Percentiles rank a stretch among this genome's conserved stretches.
Conservation (phyloP, 2,329 filamentous ascomycete genomes). For the Nothomitra cinnamomea region DNA sequence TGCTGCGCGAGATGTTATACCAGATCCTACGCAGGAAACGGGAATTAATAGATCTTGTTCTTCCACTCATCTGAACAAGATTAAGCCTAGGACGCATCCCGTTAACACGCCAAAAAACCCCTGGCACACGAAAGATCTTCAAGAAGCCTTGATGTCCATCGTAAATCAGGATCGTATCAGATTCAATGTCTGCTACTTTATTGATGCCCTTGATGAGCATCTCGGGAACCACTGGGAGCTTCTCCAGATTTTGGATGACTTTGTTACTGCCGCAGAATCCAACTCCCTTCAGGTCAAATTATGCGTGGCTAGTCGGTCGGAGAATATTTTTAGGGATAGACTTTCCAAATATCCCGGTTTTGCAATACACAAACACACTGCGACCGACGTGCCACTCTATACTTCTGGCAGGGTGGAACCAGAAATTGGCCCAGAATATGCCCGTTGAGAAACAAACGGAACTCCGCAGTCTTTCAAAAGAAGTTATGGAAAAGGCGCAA, state of each 20-base stretch:
- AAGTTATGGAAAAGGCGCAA: not conserved
- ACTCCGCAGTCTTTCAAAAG: not conserved
- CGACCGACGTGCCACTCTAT: no score
- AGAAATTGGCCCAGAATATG: not conserved
- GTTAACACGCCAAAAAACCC: not conserved
- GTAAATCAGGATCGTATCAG: not conserved
- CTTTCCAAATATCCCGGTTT: no score
- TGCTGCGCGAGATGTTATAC: conserved; percentile 7
- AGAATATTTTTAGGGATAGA: no score
- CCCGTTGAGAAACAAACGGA: not conserved
- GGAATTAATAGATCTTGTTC: not conserved
- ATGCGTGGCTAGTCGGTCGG: no score
- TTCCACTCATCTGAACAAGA: no score
- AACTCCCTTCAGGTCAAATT: not conserved
- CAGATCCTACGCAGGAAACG: conserved; percentile 6
- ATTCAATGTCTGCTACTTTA: not conserved
- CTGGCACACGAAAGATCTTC: not conserved
- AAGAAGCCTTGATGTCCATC: not conserved
- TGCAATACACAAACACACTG: no score
- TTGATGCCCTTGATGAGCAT: not conserved
- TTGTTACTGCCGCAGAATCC: not conserved
- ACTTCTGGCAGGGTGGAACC: not conserved
- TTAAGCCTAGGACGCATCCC: not conserved
- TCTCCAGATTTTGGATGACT: not conserved
- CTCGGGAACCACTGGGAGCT: not conserved